phyloP scores from a whole-genome alignment of 2,329 filamentous ascomycete species.

The Trichoderma harzianum region DNA sequence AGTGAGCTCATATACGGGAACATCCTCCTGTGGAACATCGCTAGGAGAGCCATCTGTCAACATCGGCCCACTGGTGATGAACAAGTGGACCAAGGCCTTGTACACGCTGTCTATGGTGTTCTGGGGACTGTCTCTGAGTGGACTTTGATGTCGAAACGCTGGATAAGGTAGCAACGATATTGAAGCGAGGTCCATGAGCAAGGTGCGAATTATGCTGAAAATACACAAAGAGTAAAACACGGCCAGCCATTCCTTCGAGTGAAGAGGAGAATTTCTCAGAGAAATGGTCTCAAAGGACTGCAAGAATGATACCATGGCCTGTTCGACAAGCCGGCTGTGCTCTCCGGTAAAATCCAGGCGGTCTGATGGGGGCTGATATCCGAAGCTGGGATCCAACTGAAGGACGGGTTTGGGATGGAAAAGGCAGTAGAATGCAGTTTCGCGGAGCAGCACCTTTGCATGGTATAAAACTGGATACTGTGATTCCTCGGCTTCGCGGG shows the following conservation, averaged over 20 bases:
- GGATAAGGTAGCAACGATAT: constrained; percentile 19
- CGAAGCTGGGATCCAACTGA: constrained; percentile 29
- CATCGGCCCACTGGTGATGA: constrained; percentile 42
- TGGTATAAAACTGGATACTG: constrained; percentile 50
- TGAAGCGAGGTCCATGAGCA: constrained; percentile 44
- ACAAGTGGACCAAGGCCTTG: constrained; percentile 49
- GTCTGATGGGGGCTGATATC: constrained; percentile 30
- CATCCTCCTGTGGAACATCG: constrained; percentile 45
- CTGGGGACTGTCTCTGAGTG: constrained; percentile 20
- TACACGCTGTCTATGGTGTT: constrained; percentile 47
- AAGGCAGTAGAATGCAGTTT: constrained; percentile 53
- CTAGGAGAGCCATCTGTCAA: constrained; percentile 43
- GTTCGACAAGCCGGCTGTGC: constrained; percentile 47
- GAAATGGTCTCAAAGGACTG: constrained; percentile 49
- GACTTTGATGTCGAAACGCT: constrained; percentile 15
- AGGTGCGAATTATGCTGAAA: constrained; percentile 54
- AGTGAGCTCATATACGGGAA: constrained; percentile 38
- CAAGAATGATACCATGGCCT: constrained; percentile 50
- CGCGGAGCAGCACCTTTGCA: constrained; percentile 54
- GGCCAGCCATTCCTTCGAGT: constrained; percentile 48
- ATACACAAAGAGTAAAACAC: constrained; percentile 55
- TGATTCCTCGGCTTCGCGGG: constrained; percentile 47
- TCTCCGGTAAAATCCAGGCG: constrained; percentile 45
- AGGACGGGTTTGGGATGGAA: constrained; percentile 47
- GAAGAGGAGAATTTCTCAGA: constrained; percentile 36